phyloP scores from a whole-genome alignment of 2,329 filamentous ascomycete genomes.

The Zymoseptoria brevis region DNA sequence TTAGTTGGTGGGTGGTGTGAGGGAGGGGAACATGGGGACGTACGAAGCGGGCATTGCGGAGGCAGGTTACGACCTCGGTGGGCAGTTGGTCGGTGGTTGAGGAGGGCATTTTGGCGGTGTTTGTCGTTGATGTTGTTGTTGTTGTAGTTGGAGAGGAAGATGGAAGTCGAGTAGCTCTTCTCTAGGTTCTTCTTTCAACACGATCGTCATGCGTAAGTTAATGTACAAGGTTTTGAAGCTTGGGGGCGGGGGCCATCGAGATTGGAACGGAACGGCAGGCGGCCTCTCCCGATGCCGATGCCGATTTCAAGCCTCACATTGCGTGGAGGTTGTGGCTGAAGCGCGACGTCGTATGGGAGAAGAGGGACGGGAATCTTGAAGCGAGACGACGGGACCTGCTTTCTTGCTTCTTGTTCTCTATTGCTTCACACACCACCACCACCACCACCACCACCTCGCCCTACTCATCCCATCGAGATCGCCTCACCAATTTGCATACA shows the following conservation, averaged over 20 bases:
- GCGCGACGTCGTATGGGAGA: too few relatives aligned
- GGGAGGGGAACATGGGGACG: constrained; percentile 13
- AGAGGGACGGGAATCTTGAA: too few relatives aligned
- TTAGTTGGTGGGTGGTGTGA: background rate
- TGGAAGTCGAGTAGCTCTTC: background rate
- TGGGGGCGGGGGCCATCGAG: background rate
- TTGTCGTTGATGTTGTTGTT: constrained; percentile 4
- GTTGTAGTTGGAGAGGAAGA: background rate
- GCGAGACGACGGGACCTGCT: background rate
- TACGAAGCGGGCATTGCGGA: constrained; percentile 93
- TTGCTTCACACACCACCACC: background rate
- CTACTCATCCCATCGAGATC: background rate
- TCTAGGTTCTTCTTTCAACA: background rate
- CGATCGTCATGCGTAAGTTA: background rate
- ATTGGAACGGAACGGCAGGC: background rate
- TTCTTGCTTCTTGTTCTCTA: background rate
- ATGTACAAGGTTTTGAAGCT: background rate
- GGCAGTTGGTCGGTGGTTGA: constrained; percentile 51
- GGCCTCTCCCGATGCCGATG: background rate
- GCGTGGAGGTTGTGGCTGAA: too few relatives aligned
- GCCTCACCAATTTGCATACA: background rate
- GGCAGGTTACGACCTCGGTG: constrained; percentile 76
- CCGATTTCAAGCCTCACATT: background rate
- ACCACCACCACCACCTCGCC: background rate
- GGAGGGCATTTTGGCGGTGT: constrained; percentile 19